A percentile compares a stretch with the other conserved stretches of the same genome.
Evolutionary conservation across 148 eudicot genomes (phyloP).

Genomic region (Camellia granthamiana): DNA sequence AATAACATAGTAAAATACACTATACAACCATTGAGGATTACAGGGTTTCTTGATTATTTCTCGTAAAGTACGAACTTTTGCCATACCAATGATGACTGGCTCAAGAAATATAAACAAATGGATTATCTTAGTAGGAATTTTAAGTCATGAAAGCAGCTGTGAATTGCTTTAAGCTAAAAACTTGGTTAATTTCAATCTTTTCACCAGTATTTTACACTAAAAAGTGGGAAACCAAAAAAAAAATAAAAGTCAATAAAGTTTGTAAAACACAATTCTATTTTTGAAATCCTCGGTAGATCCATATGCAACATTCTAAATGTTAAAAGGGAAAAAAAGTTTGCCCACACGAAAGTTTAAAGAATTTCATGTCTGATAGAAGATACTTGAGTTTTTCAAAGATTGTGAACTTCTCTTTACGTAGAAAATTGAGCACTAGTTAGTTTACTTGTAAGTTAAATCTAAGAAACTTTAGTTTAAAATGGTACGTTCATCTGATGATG

Average conservation of each 20-base stretch:
- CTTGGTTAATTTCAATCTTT: neutral
- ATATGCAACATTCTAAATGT: neutral
- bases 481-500: slow-evolving; percentile 6
- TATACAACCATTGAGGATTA: too few species aligned
- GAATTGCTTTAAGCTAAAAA: neutral
- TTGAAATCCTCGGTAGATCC: neutral
- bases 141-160: neutral
- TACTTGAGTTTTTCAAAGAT: neutral
- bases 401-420: neutral
- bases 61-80: neutral
- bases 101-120: neutral
- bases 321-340: neutral
- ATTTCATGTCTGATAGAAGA: neutral
- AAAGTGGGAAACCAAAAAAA: neutral
- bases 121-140: too few species aligned
- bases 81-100: neutral
- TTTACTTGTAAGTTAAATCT: neutral
- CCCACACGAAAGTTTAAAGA: neutral
- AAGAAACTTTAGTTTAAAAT: neutral
- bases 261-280: neutral
- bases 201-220: neutral
- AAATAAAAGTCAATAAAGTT: neutral
- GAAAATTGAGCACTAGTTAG: neutral
- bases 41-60: neutral
- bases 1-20: neutral